These are phyloP conservation scores for Penicillium sp. DNA, from an alignment of 2,329 filamentous ascomycete species.

Conservation along the genomic window DNA sequence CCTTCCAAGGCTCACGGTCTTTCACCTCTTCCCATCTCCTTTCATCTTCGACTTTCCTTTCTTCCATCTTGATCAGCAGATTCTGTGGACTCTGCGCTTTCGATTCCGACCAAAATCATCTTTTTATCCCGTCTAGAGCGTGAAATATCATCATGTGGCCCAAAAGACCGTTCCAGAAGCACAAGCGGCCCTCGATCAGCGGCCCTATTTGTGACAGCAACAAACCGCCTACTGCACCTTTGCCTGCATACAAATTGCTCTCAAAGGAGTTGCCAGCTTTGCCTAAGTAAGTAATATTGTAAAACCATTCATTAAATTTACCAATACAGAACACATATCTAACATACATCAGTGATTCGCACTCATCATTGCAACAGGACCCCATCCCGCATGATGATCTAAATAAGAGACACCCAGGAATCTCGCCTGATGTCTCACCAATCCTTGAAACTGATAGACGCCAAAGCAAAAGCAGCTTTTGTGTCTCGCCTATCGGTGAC, in stretches of 20 bases:
- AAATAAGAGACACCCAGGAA: conserved; percentile 10
- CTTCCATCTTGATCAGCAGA: neutral
- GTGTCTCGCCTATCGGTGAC: conserved; percentile 21
- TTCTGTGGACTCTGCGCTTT: neutral
- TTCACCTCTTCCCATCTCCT: neutral
- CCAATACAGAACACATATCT: neutral
- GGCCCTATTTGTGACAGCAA: conserved; percentile 48
- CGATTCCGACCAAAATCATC: neutral
- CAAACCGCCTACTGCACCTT: conserved; percentile 40
- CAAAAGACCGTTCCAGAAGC: conserved; percentile 47
- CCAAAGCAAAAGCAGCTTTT: conserved; percentile 25
- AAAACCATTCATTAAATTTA: neutral
- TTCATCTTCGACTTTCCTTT: neutral
- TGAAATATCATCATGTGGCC: conserved; percentile 53
- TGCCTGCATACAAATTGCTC: conserved; percentile 28
- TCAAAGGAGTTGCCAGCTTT: conserved; percentile 31
- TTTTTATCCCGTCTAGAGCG: neutral
- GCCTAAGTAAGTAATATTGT: conserved; percentile 21
- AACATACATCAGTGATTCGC: conserved; percentile 11
- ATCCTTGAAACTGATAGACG: neutral
- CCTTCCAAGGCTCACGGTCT: neutral
- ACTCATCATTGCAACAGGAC: conserved; percentile 6
- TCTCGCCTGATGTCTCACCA: conserved; percentile 21
- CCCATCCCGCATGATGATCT: neutral
- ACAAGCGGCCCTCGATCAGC: conserved; percentile 46